These are phyloP conservation scores for Acanthamoeba sp. DNA, from an alignment of 208 protist genomes.

Conservation along the genomic window DNA sequence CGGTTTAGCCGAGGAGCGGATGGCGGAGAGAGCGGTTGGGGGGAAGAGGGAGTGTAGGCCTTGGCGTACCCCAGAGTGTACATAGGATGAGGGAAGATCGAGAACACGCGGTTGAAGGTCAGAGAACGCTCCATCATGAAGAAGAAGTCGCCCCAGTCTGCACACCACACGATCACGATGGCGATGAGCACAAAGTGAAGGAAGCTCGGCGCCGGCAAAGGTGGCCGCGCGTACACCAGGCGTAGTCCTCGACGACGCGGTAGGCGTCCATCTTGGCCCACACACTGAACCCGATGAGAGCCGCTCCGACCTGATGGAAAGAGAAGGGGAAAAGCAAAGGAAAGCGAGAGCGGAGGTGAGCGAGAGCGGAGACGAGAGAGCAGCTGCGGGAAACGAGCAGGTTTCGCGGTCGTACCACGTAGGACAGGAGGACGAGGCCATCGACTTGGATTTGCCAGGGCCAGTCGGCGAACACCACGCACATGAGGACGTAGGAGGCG, in stretches of 20 bases:
- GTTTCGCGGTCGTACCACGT: slow-evolving; percentile 44
- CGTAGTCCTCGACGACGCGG: slow-evolving; percentile 96
- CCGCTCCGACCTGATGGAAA: not conserved
- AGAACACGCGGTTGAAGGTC: slow-evolving; percentile 96
- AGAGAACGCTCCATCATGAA: slow-evolving; percentile 95
- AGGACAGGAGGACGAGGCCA: slow-evolving; percentile 72
- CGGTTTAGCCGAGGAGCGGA: no score
- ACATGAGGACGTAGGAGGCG: slow-evolving; percentile 91
- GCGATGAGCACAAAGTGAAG: no score
- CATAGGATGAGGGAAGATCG: slow-evolving; percentile 96
- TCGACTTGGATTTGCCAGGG: slow-evolving; percentile 66
- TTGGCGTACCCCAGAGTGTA: slow-evolving; percentile 93
- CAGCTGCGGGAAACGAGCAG: slow-evolving; percentile 84
- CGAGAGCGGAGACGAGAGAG: slow-evolving; percentile 90
- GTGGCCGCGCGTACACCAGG: slow-evolving; percentile 91
- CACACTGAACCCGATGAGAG: slow-evolving; percentile 89
- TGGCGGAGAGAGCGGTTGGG: not conserved
- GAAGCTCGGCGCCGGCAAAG: not conserved
- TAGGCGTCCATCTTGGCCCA: slow-evolving; percentile 97
- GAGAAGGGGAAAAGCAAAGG: not conserved
- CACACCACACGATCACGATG: no score
- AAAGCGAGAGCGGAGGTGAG: slow-evolving; percentile 83
- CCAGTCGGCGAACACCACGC: slow-evolving; percentile 52
- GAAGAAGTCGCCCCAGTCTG: slow-evolving; percentile 97
- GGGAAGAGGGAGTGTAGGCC: not conserved